Evolutionary conservation across 2,329 filamentous ascomycete species (phyloP).

Genomic region (Colletotrichum ledebouriae): DNA sequence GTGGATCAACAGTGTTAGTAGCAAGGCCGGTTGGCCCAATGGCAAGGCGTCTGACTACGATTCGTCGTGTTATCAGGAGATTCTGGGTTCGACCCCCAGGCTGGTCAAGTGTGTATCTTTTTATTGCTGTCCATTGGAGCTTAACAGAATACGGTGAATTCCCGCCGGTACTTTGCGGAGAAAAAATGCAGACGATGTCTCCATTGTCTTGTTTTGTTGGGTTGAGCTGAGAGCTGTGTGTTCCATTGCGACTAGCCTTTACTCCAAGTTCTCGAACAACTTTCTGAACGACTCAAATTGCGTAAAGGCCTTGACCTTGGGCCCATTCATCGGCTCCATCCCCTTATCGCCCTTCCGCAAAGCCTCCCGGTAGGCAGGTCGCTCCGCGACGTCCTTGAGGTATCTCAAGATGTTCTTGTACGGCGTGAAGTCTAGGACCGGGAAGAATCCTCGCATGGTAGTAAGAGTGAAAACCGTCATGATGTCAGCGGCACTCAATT

Average conservation of each 20-base stretch:
- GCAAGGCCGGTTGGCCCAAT: constrained; percentile 51
- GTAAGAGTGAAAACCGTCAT: constrained; percentile 73
- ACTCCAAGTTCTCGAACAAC: constrained; percentile 13
- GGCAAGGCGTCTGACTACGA: constrained; percentile 60
- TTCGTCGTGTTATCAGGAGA: constrained; percentile 28
- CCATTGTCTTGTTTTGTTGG: not conserved
- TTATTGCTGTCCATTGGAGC: not conserved
- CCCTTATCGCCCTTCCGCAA: constrained; percentile 64
- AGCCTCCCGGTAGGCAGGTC: constrained; percentile 62
- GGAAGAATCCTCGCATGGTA: constrained; percentile 68
- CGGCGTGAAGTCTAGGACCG: constrained; percentile 54
- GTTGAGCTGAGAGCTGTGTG: not conserved
- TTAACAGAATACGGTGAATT: not conserved
- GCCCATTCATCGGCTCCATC: constrained; percentile 49
- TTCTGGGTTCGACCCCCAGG: constrained; percentile 42
- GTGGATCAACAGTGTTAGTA: not conserved
- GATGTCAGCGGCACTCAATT: constrained; percentile 75
- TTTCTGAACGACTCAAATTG: constrained; percentile 23
- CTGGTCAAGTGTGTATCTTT: constrained; percentile 23
- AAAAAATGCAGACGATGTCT: not conserved
- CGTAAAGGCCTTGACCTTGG: constrained; percentile 31
- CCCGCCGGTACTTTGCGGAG: not conserved
- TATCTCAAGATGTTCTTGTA: constrained; percentile 62
- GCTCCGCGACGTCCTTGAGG: constrained; percentile 56
- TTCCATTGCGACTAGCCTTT: not conserved